Percentiles rank a stretch among this genome's conserved stretches.
These are phyloP conservation scores for Drosera capensis DNA, from an alignment of 148 eudicot genomes.

Conservation along the genomic window DNA sequence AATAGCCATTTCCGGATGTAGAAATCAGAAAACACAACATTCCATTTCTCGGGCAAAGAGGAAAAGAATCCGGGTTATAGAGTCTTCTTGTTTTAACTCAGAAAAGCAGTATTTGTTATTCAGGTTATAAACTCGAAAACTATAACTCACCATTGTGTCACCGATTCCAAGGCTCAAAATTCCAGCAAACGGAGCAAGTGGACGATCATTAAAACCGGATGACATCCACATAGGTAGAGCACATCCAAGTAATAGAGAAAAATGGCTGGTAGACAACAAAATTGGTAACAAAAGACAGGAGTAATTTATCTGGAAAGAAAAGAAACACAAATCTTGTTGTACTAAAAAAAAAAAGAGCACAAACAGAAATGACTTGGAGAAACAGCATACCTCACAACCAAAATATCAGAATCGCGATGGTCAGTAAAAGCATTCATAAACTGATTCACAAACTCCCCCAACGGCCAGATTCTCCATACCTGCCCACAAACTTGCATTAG, in stretches of 20 bases:
- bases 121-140: neutral
- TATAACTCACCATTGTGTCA: slow-evolving; percentile 81
- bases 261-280: slow-evolving; percentile 36
- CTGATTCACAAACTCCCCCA: slow-evolving; percentile 69
- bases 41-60: too few species aligned
- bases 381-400: slow-evolving; percentile 74
- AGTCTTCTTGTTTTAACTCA: neutral
- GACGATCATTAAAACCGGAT: slow-evolving; percentile 86
- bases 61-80: too few species aligned
- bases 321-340: neutral
- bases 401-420: slow-evolving; percentile 95
- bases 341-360: neutral
- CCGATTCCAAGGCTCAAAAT: slow-evolving; percentile 98
- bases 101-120: neutral
- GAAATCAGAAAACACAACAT: too few species aligned
- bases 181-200: slow-evolving; percentile 98
- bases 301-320: neutral
- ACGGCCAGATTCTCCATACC: slow-evolving; percentile 96
- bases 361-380: slow-evolving; percentile 3
- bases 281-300: slow-evolving; percentile 1
- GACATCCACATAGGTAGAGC: slow-evolving; percentile 97
- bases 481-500: slow-evolving; percentile 23
- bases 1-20: too few species aligned
- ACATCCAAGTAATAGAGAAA: slow-evolving; percentile 92
- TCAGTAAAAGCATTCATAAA: slow-evolving; percentile 98